Conservation (phyloP, 2,329 filamentous ascomycete genomes). For the Phoma herbarum region DNA sequence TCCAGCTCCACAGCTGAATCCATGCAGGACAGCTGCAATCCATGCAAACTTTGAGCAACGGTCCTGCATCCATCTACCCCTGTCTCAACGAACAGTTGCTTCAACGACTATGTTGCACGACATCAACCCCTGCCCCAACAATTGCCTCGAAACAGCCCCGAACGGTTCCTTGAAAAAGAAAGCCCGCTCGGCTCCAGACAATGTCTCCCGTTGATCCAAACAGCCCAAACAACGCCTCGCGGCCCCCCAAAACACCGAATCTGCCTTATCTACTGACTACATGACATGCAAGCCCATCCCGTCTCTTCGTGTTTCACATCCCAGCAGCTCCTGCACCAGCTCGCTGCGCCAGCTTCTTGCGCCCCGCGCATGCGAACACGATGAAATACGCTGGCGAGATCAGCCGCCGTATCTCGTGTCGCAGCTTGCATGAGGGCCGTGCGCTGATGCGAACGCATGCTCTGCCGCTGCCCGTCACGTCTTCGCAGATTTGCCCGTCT, state of each 20-base stretch:
- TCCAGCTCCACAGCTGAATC: background rate
- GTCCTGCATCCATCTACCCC: background rate
- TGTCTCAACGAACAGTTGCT: background rate
- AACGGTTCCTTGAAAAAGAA: background rate
- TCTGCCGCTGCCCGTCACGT: constrained; percentile 11
- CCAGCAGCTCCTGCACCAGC: background rate
- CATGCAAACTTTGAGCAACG: background rate
- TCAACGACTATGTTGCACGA: constrained; percentile 5
- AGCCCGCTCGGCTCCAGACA: background rate
- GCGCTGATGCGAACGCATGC: constrained; percentile 20
- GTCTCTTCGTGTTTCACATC: constrained; percentile 1
- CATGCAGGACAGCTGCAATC: background rate
- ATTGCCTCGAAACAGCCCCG: background rate
- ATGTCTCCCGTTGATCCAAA: background rate
- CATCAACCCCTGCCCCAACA: background rate
- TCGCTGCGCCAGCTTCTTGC: background rate
- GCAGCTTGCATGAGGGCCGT: constrained; percentile 2
- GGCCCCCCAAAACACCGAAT: background rate
- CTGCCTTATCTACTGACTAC: background rate
- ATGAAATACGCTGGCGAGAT: constrained; percentile 11
- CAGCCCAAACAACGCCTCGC: constrained; percentile 3
- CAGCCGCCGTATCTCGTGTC: constrained; percentile 7
- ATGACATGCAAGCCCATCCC: background rate
- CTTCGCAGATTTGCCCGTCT: constrained; percentile 10
- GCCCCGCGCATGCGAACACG: constrained; percentile 1